phyloP scores from a whole-genome alignment of 78 protist species.

The Speleostelium caveatum region DNA sequence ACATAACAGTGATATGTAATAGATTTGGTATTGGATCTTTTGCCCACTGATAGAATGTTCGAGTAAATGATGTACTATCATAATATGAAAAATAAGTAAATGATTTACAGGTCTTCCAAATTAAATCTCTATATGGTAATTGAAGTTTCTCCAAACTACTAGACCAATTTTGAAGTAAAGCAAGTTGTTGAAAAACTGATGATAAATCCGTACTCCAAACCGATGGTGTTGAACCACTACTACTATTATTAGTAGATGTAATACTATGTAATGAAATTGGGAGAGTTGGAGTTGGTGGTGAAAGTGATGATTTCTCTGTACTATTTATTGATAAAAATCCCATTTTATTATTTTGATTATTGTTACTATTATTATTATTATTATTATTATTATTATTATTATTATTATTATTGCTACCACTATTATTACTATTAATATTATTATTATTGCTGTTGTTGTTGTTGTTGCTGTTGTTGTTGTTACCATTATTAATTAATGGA shows the following conservation, averaged over 20 bases:
- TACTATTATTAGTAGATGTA: background rate
- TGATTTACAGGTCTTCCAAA: constrained; percentile 64
- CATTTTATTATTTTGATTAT: too few relatives aligned
- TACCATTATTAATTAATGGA: too few relatives aligned
- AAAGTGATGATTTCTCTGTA: background rate
- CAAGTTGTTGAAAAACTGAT: constrained; percentile 51
- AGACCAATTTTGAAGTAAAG: constrained; percentile 57
- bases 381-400: too few relatives aligned
- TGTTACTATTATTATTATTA: background rate
- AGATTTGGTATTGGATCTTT: constrained; percentile 66
- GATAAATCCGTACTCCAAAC: constrained; percentile 67
- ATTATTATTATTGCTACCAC: background rate
- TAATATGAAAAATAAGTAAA: constrained; percentile 39
- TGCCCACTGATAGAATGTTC: constrained; percentile 45
- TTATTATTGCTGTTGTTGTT: background rate
- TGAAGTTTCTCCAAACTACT: constrained; percentile 10
- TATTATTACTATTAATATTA: background rate
- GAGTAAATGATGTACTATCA: constrained; percentile 47
- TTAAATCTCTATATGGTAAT: background rate
- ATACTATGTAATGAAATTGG: background rate
- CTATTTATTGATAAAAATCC: too few relatives aligned
- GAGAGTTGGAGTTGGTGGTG: background rate
- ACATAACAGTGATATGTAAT: constrained; percentile 62
- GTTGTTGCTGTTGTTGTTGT: too few relatives aligned
- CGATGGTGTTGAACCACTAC: background rate